phyloP scores from a whole-genome alignment of 2,329 filamentous ascomycete genomes.

The Rachicladosporium sp. region DNA sequence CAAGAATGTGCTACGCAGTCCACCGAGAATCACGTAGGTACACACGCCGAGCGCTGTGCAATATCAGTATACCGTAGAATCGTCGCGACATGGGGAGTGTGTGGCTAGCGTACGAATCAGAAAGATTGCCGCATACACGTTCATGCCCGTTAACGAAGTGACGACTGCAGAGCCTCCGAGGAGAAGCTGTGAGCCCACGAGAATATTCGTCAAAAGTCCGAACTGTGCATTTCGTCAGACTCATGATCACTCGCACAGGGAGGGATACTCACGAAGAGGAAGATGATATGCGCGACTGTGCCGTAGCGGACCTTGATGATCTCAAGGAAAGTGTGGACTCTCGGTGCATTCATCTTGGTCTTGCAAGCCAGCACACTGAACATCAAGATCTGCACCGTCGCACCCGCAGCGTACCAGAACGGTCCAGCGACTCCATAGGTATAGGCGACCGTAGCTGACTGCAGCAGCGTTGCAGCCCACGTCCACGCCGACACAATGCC shows the following conservation, averaged over 20 bases:
- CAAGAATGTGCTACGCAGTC: slow-evolving; percentile 32
- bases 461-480: slow-evolving; percentile 37
- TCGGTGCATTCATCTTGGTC: slow-evolving; percentile 20
- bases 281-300: slow-evolving; percentile 4
- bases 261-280: neutral
- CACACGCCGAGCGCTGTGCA: slow-evolving; percentile 22
- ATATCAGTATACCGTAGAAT: neutral
- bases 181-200: slow-evolving; percentile 32
- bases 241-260: too few species aligned
- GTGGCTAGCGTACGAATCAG: slow-evolving; percentile 21
- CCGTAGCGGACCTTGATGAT: slow-evolving; percentile 27
- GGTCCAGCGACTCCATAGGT: slow-evolving; percentile 13
- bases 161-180: slow-evolving; percentile 35
- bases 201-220: slow-evolving; percentile 31
- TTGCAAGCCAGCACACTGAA: slow-evolving; percentile 31
- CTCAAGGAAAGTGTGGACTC: slow-evolving; percentile 28
- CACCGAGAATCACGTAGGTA: slow-evolving; percentile 26
- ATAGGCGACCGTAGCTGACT: slow-evolving; percentile 19
- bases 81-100: neutral
- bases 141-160: slow-evolving; percentile 31
- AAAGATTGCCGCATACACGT: slow-evolving; percentile 33
- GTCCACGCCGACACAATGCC: slow-evolving; percentile 86
- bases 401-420: slow-evolving; percentile 29
- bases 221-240: neutral
- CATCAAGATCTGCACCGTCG: slow-evolving; percentile 31